Evolutionary conservation across 176 grass and related monocot genomes (phyloP).

Genomic region (Ananas comosus): DNA sequence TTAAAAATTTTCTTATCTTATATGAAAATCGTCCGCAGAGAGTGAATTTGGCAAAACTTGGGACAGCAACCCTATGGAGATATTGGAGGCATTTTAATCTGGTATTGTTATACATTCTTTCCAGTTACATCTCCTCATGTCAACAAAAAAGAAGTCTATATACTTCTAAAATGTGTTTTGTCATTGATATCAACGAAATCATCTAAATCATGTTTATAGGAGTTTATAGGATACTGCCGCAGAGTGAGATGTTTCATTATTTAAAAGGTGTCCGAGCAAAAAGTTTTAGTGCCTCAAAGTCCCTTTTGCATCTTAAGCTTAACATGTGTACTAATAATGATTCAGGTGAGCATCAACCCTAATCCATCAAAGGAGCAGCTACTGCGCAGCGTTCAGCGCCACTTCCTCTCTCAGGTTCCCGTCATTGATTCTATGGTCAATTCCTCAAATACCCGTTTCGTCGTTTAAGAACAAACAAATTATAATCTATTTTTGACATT

Average conservation of each 20-base stretch:
- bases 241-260: too few species aligned
- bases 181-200: too few species aligned
- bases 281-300: too few species aligned
- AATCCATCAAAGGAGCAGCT: constrained; percentile 39
- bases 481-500: neutral
- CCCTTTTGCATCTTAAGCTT: too few species aligned
- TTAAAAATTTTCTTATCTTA: too few species aligned
- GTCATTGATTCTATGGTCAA: neutral
- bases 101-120: constrained; percentile 19
- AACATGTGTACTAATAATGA: neutral
- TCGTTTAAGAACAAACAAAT: neutral
- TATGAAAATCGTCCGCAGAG: constrained; percentile 8
- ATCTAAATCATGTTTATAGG: too few species aligned
- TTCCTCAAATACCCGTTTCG: neutral
- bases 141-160: neutral
- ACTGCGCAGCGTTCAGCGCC: constrained; percentile 28
- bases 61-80: constrained; percentile 39
- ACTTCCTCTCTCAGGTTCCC: constrained; percentile 39
- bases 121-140: neutral
- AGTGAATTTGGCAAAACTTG: constrained; percentile 39
- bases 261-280: too few species aligned
- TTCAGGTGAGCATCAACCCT: constrained; percentile 30
- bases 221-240: too few species aligned
- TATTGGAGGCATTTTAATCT: constrained; percentile 53
- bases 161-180: too few species aligned